Evolutionary conservation across 495 filamentous ascomycete genomes (phyloP).

Genomic region (Oleoguttula mirabilis): DNA sequence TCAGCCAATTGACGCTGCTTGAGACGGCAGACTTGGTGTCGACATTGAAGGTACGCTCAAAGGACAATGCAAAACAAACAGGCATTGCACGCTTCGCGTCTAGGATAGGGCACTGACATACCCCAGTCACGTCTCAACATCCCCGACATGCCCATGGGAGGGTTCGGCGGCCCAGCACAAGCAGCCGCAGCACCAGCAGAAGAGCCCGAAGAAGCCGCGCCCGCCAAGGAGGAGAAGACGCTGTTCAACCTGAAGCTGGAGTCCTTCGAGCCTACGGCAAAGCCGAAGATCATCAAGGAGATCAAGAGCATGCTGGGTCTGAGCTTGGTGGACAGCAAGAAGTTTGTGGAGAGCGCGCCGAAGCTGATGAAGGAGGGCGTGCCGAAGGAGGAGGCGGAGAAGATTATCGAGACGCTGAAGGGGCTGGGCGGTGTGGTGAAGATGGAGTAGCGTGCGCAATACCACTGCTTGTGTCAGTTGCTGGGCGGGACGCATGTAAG

Average conservation of each 20-base stretch:
- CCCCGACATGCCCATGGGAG: constrained; percentile 88
- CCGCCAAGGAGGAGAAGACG: constrained; percentile 83
- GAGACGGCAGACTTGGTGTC: constrained; percentile 94
- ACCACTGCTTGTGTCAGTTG: too few species aligned
- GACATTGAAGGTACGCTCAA: constrained; percentile 63
- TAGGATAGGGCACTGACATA: too few species aligned
- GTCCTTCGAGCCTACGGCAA: constrained; percentile 72
- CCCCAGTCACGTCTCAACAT: constrained; percentile 92
- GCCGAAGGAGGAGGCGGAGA: constrained; percentile 96
- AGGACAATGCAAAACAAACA: constrained; percentile 14
- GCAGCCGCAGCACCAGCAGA: constrained; percentile 54
- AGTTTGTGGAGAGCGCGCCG: constrained; percentile 95
- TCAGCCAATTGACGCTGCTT: constrained; percentile 90
- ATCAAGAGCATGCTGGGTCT: constrained; percentile 91
- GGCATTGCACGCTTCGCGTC: too few species aligned
- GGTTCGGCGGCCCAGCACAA: constrained; percentile 54
- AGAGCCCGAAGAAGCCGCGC: constrained; percentile 75
- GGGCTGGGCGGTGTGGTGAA: constrained; percentile 73
- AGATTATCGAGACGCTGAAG: constrained; percentile 91
- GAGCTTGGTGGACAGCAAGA: constrained; percentile 98
- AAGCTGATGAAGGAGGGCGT: constrained; percentile 98
- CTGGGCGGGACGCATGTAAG: too few species aligned
- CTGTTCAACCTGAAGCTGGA: constrained; percentile 91
- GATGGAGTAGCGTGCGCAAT: constrained; percentile 63
- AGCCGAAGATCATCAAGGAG: constrained; percentile 99